phyloP scores from a whole-genome alignment of 1,284 basidiomycete species.

The Cystobasidium pallidum region DNA sequence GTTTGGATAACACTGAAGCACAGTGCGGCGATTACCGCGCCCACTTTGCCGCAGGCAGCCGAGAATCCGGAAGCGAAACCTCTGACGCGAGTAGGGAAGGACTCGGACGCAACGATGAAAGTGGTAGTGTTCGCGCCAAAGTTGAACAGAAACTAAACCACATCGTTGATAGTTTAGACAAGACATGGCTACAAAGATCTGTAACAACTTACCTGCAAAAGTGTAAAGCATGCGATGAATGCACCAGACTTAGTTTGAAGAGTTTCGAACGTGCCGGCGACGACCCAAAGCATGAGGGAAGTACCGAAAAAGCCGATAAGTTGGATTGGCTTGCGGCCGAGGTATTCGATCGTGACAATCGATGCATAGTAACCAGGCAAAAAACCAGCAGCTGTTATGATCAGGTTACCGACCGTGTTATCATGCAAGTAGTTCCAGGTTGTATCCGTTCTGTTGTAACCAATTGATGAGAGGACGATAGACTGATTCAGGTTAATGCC shows the following conservation, averaged over 20 bases:
- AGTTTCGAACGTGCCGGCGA: constrained; percentile 44
- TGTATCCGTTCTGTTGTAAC: constrained; percentile 59
- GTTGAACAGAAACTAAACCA: constrained; percentile 11
- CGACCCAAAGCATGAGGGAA: constrained; percentile 51
- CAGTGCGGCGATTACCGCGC: constrained; percentile 66
- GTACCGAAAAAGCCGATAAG: constrained; percentile 55
- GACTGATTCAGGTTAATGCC: constrained; percentile 59
- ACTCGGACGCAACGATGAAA: constrained; percentile 78
- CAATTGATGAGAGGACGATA: constrained; percentile 63
- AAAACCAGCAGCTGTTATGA: constrained; percentile 62
- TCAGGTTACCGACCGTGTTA: constrained; percentile 68
- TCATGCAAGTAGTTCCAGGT: constrained; percentile 57
- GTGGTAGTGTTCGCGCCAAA: constrained; percentile 72
- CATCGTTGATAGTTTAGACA: not conserved
- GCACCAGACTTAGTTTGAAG: constrained; percentile 50
- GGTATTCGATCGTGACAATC: constrained; percentile 70
- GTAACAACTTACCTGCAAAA: constrained; percentile 59
- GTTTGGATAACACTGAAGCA: constrained; percentile 65
- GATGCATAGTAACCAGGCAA: constrained; percentile 75
- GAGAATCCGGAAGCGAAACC: constrained; percentile 73
- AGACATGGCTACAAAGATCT: constrained; percentile 1
- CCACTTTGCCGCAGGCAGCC: constrained; percentile 72
- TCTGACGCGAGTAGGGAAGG: constrained; percentile 73
- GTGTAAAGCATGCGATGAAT: constrained; percentile 77
- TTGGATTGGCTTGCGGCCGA: constrained; percentile 73